Evolutionary conservation across 2,329 filamentous ascomycete genomes (phyloP), one percentile per base, ranked within the genome.

Genomic region (Pseudogymnoascus sp.): DNA sequence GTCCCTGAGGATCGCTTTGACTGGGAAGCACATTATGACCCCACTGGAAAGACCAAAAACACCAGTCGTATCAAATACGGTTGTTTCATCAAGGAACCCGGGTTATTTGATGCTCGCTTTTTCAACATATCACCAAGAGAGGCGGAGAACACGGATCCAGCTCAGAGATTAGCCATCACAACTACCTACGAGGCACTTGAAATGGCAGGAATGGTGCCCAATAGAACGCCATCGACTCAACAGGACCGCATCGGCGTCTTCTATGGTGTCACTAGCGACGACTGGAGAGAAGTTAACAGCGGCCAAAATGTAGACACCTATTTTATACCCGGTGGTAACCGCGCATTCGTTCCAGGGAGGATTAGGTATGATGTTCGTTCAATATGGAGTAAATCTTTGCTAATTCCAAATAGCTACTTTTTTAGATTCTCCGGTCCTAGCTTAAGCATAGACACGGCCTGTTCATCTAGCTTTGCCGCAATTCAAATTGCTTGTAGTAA

Each of bases 81-180:
- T 14, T 90, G 88, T 76, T 91, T 77, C 76, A 79, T 63, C 11
- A 84, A 90, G 65, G 82, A 90, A 66, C 88, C 88, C 0, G 87
- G 87, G 63, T 79, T 87, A 61, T 93, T 93, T 69, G 89, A 93
- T 68, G 86, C 87, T 19, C 80, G 86, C 0, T 92, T 93, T 76
- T 93, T 93, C 82, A 90, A 90, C 75, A 91, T 92, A 85, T 91
- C 88, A 29, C 88, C 89, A 8, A 84, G 87, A 67, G 89, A 92
- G 75, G 89, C 89, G 31, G 82, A 84, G 56, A 88, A 91, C 71
- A 90, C 87, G 1, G 89, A 93, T 71, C 89, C 90, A 0, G 89
- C 89, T 81, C 89, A 91, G 72, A 82, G 89, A 67, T 80, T 92
- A 68, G 87, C 88, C 2, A 76, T 93, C 29, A 84, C 86, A 11